phyloP scores from a whole-genome alignment of 768 basidiomycete species.

The Clitopilus passeckerianus region DNA sequence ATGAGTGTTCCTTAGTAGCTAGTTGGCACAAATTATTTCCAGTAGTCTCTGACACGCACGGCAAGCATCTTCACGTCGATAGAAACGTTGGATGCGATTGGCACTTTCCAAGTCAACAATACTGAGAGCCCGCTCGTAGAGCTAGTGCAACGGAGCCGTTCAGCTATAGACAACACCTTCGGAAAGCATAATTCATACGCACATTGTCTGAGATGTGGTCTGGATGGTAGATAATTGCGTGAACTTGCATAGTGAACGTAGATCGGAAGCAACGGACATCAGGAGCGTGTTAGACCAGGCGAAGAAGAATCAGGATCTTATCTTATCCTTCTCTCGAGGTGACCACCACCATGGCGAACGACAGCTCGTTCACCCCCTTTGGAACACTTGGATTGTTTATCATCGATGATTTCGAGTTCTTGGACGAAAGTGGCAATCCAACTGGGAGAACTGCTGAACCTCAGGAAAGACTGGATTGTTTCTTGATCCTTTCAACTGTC shows the following conservation, averaged over 20 bases:
- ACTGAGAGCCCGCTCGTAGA: constrained; percentile 55
- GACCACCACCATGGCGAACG: constrained; percentile 11
- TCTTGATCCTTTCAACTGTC: background rate
- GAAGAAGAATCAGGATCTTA: constrained; percentile 4
- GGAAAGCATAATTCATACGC: constrained; percentile 5
- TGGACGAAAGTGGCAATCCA: constrained; percentile 49
- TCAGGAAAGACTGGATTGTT: constrained; percentile 37
- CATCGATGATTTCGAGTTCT: constrained; percentile 72
- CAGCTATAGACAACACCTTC: background rate
- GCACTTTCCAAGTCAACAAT: constrained; percentile 55
- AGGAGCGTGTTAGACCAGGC: background rate
- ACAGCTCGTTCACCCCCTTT: constrained; percentile 25
- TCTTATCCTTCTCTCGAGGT: constrained; percentile 8
- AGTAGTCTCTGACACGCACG: constrained; percentile 36
- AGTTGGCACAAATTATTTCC: background rate
- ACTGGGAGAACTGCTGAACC: constrained; percentile 39
- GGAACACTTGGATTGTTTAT: constrained; percentile 89
- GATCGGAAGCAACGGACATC: constrained; percentile 6
- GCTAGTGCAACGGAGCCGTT: constrained; percentile 30
- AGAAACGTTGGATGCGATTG: constrained; percentile 58
- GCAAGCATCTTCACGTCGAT: constrained; percentile 70
- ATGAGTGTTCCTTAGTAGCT: constrained; percentile 60
- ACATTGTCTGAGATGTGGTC: constrained; percentile 37
- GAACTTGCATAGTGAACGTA: constrained; percentile 30
- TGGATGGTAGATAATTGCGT: constrained; percentile 39